These are phyloP conservation scores for Xylogone sp. DNA, from an alignment of 2,329 filamentous ascomycete genomes.

Conservation along the genomic window DNA sequence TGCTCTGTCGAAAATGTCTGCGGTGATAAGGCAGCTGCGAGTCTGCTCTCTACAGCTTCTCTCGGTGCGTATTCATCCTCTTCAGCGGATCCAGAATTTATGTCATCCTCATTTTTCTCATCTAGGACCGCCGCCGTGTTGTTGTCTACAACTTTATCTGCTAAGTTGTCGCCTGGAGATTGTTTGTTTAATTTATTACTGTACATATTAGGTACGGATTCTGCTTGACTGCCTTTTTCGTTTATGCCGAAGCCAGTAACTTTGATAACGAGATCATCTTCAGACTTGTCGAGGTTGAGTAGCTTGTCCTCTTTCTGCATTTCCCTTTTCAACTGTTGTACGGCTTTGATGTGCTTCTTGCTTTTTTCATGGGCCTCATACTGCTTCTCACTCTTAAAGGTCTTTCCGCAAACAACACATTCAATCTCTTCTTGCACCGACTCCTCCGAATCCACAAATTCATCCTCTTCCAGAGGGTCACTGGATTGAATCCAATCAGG, in stretches of 20 bases:
- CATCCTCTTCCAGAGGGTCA: conserved; percentile 43
- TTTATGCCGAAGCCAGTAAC: conserved; percentile 15
- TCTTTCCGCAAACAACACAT: conserved; percentile 75
- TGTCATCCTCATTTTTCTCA: neutral
- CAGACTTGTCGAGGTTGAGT: conserved; percentile 41
- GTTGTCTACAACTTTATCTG: neutral
- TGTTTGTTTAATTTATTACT: neutral
- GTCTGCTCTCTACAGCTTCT: conserved; percentile 21
- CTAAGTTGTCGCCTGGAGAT: neutral
- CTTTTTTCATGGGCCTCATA: conserved; percentile 90
- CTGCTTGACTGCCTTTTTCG: neutral
- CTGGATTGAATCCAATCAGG: conserved; percentile 73
- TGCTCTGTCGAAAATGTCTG: conserved; percentile 8
- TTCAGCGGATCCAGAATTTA: neutral
- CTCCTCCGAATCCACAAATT: conserved; percentile 53
- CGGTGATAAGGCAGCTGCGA: conserved; percentile 10
- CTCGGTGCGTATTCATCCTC: conserved; percentile 30
- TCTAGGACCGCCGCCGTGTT: neutral
- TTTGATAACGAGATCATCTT: conserved; percentile 13
- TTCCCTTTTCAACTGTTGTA: conserved; percentile 73
- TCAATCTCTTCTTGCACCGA: conserved; percentile 57
- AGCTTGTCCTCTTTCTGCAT: conserved; percentile 78
- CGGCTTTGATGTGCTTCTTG: conserved; percentile 89
- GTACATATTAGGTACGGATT: neutral
- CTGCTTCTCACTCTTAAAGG: conserved; percentile 89